Base-by-base conservation (phyloP, 2,329 filamentous ascomycete species). In the Stagonosporopsis vannaccii region DNA sequence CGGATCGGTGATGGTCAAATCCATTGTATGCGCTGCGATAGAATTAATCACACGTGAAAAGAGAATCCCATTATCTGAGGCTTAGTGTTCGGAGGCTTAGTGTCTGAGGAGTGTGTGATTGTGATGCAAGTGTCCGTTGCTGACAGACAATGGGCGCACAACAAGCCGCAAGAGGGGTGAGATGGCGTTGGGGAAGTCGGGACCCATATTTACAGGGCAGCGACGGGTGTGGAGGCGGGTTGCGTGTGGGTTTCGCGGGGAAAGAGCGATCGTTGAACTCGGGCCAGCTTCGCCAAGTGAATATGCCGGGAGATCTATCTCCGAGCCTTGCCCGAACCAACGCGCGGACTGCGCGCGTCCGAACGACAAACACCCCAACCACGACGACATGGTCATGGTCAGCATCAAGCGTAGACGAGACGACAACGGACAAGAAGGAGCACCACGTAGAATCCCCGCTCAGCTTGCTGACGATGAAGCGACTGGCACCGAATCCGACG, bases 321-420 rank as follows among this genome's bases (percentile, higher is more conserved):
- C 43, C 44, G 56, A 63, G 33, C 32, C 25, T 49, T 25, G 32
- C 28, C 39, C 58, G 54, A 48, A 17, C 22, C 2, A 22, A 45
- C 51, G 62, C 67, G 61, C 67, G 62, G 26, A 56, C 40, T 59
- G 62, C 61, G 67, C 68, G 67, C 62, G 65, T 67, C 59, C 19
- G 44, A 60, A 41, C 42, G 49, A 26, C 46, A 51, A 48, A 45
- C 55, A 48, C 20, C 43, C 41, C 43, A 50, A 58, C 23, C 39
- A 48, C 41, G 22, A 41, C 56, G 46, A 63, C 51, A 74, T 74
- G 71, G 62, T 66, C 51, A 74, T 74, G 71, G 62, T 66, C 49
- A 67, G 69, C 64, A 67, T 61, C 42, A 75, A 75, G 55, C 66
- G 72, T 37, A 70, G 70, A 63, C 63, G 65, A 28, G 67, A 69